Conservation (phyloP, 805 yeast species). For the Pichia scutulata region DNA sequence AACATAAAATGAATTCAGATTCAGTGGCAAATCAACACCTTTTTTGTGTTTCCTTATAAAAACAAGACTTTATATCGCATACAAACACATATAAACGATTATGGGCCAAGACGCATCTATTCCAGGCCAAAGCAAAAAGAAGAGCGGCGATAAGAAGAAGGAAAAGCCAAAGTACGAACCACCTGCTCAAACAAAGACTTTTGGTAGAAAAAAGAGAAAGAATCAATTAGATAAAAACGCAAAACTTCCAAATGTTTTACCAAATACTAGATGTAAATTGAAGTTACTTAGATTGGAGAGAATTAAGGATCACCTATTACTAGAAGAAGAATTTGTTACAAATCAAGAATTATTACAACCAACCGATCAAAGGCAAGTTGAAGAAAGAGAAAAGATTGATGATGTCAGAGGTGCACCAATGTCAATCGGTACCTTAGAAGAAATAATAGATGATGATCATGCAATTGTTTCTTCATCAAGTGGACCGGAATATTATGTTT, state of each 20-base stretch:
- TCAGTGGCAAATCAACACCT: not conserved
- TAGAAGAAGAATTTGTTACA: constrained; percentile 93
- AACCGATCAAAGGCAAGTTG: constrained; percentile 92
- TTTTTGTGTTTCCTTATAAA: not conserved
- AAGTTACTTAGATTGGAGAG: constrained; percentile 89
- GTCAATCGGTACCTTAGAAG: constrained; percentile 94
- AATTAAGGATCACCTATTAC: constrained; percentile 87
- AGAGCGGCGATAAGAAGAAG: constrained; percentile 41
- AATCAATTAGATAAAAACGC: constrained; percentile 71
- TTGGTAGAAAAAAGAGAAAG: constrained; percentile 88
- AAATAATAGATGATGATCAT: constrained; percentile 96
- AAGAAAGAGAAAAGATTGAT: constrained; percentile 90
- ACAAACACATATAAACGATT: not conserved
- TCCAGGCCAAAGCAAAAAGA: constrained; percentile 28
- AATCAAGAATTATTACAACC: constrained; percentile 94
- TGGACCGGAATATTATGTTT: constrained; percentile 95
- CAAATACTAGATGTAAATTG: constrained; percentile 89
- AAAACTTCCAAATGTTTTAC: constrained; percentile 73
- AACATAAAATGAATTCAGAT: not conserved
- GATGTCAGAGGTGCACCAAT: constrained; percentile 94
- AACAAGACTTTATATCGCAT: not conserved
- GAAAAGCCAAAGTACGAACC: constrained; percentile 98
- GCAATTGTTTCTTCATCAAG: constrained; percentile 95
- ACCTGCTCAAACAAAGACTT: constrained; percentile 82
- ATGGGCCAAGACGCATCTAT: constrained; percentile 31